Base-by-base conservation (phyloP, 495 filamentous ascomycete genomes). In the Cercophora samala region DNA sequence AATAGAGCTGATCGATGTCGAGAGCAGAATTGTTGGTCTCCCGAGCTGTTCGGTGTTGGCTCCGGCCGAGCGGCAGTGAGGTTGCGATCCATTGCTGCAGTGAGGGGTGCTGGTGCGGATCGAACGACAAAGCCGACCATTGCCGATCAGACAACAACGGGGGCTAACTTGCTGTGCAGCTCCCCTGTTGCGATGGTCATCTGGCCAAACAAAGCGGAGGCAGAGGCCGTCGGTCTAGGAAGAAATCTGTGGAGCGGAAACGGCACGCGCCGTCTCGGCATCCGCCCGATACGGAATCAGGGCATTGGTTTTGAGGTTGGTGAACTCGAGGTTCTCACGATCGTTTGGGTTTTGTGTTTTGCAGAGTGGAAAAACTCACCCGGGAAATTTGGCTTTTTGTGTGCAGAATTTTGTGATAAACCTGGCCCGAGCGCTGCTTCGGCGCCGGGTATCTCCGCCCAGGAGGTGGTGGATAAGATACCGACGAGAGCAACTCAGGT, bases 51-150 rank as follows among this genome's bases (percentile, higher is more conserved):
- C 19, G n/a, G 19, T n/a, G 19, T 19, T 46, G 60, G 23, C 64
- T 25, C 68, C 65, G 68, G 65, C 37, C 52, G 58, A 65, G 62
- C 52, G 65, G 65, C 15, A 13, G 13, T 9, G 15, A 46, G 8
- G 15, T 46, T 46, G 64, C 23, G 42, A 62, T 21, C 18, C 18
- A 62, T 60, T 29, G 64, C 15, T n/a, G 58, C 18, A 17, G 46
- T 18, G 24, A 56, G 56, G 42, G 68, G 58, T 53, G 53, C 29
- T 53, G 55, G 60, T 65, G 65, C 61, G 64, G 54, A 29, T 62
- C 56, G 66, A 63, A 64, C 26, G 5, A 63, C 56, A 72, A 66
- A 77, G 76, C 76, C 76, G 76, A 62, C 68, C 75, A 78, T 78
- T 78, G 76, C 76, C 76, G 76, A 42, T 46, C 58, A 62, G 62